Base-by-base conservation (phyloP, 495 filamentous ascomycete genomes). In the Aspergillus panamensis region DNA sequence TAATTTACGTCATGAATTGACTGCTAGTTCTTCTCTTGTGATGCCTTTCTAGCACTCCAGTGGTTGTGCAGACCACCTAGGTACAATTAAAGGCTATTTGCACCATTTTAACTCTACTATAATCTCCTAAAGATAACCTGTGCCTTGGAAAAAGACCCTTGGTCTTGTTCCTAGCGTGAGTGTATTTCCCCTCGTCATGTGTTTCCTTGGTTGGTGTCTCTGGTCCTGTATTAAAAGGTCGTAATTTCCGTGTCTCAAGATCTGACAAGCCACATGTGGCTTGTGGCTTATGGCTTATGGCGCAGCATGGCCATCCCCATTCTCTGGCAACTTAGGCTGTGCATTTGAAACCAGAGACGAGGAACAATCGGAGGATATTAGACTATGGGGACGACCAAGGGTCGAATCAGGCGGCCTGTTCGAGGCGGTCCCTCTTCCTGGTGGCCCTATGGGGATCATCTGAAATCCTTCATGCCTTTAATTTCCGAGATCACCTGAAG, bases 1-100 rank as follows among this genome's bases (percentile, higher is more conserved):
- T 48, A 35, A 16, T 33, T 37, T 44, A 56, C 53, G 53, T 56
- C 53, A 56, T 56, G 45, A 20, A 48, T 48, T 56, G 42, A 20
- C 51, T 47, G 16, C 40, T 1, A 47, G 13, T 47, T 19, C 25
- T 25, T 25, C 2, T 25, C 25, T 25, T 25, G 25, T 33, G 53
- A 9, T 20, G 14, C 17, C 16, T 45, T 45, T 45, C 16, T n/a
- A 45, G n/a, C n/a, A 45, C 42, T 13, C 9, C n/a, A 16, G n/a
- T n/a, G n/a, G n/a, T n/a, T n/a, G n/a, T n/a, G n/a, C n/a, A n/a
- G n/a, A n/a, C n/a, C n/a, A n/a, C n/a, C n/a, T n/a, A n/a, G n/a
- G n/a, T n/a, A 17, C 16, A 9, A 9, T 17, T 44, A 6, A 45
- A 16, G 9, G 6, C 16, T 45, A 10, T 19, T 17, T 45, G 10